Base-by-base conservation (phyloP, 768 basidiomycete species). In the Leccinum longicurvipes region DNA sequence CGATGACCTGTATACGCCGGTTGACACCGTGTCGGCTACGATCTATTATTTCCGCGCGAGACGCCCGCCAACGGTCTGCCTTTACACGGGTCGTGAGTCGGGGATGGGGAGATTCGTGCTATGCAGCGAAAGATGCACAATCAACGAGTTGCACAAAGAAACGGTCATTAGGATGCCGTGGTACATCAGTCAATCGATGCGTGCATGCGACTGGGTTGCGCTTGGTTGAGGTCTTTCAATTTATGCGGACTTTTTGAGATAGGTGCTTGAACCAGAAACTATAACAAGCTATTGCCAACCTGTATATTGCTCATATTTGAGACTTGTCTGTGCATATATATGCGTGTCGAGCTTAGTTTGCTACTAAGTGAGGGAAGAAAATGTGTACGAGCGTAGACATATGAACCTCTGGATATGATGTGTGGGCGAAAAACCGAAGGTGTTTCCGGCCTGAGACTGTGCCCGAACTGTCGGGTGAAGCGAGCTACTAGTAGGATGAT, bases 1-100 rank as follows among this genome's bases (percentile, higher is more conserved):
- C n/a, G 48, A 51, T 24, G 8, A 63, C n/a, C 23, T 67, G 25
- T 67, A 67, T 21, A 58, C 68, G 2, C 63, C 70, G 46, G 3
- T 66, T 6, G 66, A 67, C 47, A 70, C 66, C 0, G 0, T 53
- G 1, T 70, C 66, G 2, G 50, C 56, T 4, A 65, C 57, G 4
- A 17, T 67, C 8, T 70, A 67, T 34, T 68, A 63, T 48, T 68
- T 70, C 60, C 55, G 54, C 6, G 63, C 65, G 6, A 46, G 42
- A 1, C 55, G 42, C 25, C 62, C 65, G 0, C 66, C 68, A n/a
- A 67, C 63, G 1, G 66, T 67, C 3, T 67, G 66, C 47, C 42
- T 67, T 27, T 67, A 48, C 45, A 59, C 60, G 6, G 62, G 65
- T 24, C 51, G 53, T 7, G 60, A 67, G 29, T 56, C 60, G 0